A percentile compares a stretch with the other conserved stretches of the same genome.
phyloP scores from a whole-genome alignment of 768 basidiomycete genomes.

The Calocera cornea region DNA sequence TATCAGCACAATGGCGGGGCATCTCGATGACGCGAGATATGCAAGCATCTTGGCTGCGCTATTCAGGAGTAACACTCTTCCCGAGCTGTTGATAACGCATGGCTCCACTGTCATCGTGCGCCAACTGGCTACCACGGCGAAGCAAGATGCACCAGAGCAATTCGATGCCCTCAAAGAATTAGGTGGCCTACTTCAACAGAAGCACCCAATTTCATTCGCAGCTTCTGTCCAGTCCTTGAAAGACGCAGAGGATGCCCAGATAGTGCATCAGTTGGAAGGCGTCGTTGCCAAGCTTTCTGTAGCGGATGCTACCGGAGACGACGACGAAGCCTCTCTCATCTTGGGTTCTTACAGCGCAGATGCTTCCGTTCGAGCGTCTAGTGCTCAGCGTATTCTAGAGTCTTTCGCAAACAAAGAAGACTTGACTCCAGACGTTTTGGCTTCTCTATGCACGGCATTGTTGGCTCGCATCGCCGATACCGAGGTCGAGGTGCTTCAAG shows the following conservation, averaged over 20 bases:
- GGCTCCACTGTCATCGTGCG: not conserved
- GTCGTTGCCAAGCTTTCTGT: not conserved
- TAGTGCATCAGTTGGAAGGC: not conserved
- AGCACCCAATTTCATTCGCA: not conserved
- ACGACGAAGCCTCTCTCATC: not conserved
- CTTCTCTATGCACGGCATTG: constrained; percentile 45
- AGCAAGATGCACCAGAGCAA: not conserved
- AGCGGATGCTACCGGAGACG: not conserved
- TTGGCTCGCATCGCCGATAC: constrained; percentile 57
- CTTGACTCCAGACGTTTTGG: constrained; percentile 19
- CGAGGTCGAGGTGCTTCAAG: constrained; percentile 44
- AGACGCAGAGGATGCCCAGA: not conserved
- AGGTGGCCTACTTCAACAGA: not conserved
- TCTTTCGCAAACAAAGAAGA: constrained; percentile 20
- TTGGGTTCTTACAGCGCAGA: constrained; percentile 48
- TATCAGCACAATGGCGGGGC: constrained; percentile 10
- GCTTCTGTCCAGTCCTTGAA: not conserved
- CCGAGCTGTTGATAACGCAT: not conserved
- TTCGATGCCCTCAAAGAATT: not conserved
- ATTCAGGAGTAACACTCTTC: not conserved
- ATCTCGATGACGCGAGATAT: not conserved
- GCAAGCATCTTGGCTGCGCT: not conserved
- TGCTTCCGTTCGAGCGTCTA: constrained; percentile 40
- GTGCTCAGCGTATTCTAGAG: constrained; percentile 44
- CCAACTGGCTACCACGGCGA: not conserved